Percentiles rank a stretch among this genome's conserved stretches.
These are phyloP conservation scores for Teratosphaeria viscida DNA, from an alignment of 2,329 filamentous ascomycete species.

Conservation along the genomic window DNA sequence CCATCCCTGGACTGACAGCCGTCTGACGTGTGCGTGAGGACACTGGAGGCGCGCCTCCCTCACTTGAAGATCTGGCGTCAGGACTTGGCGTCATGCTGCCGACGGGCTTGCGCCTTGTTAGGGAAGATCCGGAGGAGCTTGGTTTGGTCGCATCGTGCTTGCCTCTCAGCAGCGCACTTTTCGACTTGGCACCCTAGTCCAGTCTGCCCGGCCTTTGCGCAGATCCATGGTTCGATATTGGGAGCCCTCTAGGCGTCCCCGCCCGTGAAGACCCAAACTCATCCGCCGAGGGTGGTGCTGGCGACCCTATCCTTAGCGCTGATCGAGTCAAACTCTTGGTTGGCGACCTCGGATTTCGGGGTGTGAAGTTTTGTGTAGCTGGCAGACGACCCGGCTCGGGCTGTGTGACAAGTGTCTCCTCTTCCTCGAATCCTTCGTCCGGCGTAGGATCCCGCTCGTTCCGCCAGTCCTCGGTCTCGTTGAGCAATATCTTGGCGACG, in stretches of 20 bases:
- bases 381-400: not conserved
- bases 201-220: not conserved
- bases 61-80: not conserved
- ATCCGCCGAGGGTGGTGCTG: not conserved
- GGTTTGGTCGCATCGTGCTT: not conserved
- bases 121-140: not conserved
- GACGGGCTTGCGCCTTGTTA: not conserved
- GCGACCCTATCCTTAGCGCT: not conserved
- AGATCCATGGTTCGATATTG: not conserved
- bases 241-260: not conserved
- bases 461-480: slow-evolving; percentile 31
- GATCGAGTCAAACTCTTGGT: not conserved
- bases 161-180: not conserved
- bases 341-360: not conserved
- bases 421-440: not conserved
- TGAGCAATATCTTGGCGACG: slow-evolving; percentile 38
- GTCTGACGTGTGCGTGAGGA: not conserved
- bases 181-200: not conserved
- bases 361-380: not conserved
- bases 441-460: not conserved
- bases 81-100: not conserved
- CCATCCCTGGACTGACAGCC: not conserved
- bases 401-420: not conserved
- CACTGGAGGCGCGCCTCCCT: not conserved
- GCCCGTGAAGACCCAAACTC: not conserved